A percentile compares a stretch with the other conserved stretches of the same genome.
Evolutionary conservation across 768 basidiomycete species (phyloP).

Genomic region (Aureoboletus auriporus): DNA sequence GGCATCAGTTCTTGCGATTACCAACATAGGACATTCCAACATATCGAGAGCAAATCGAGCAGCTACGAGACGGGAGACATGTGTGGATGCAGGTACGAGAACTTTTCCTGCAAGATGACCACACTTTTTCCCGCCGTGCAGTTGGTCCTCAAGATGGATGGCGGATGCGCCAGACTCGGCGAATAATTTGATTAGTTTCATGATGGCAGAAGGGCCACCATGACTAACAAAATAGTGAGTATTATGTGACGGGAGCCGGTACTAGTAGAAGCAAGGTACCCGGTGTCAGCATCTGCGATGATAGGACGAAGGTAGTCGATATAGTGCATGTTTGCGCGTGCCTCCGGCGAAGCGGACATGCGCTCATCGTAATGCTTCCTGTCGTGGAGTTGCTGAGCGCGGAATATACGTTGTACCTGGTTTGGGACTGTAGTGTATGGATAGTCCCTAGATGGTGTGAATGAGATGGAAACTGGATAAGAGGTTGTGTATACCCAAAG

Average conservation of each 20-base stretch:
- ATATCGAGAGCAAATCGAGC: slow-evolving; percentile 90
- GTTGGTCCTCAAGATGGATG: slow-evolving; percentile 91
- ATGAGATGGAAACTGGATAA: not conserved
- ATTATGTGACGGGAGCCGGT: not conserved
- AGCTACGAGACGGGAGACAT: slow-evolving; percentile 79
- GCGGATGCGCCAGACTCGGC: slow-evolving; percentile 92
- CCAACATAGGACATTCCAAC: slow-evolving; percentile 80
- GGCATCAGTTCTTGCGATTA: slow-evolving; percentile 91
- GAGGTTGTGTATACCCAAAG: slow-evolving; percentile 52
- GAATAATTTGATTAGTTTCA: slow-evolving; percentile 92
- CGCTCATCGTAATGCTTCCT: slow-evolving; percentile 91
- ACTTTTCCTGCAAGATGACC: slow-evolving; percentile 92
- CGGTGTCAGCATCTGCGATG: slow-evolving; percentile 93
- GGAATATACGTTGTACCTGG: slow-evolving; percentile 88
- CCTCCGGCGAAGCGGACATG: slow-evolving; percentile 57
- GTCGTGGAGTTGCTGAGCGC: slow-evolving; percentile 90
- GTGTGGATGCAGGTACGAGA: slow-evolving; percentile 85
- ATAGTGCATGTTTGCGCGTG: slow-evolving; percentile 67
- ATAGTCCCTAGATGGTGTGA: slow-evolving; percentile 61
- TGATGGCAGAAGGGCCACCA: slow-evolving; percentile 87
- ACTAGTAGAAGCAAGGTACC: slow-evolving; percentile 51
- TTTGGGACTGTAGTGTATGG: slow-evolving; percentile 96
- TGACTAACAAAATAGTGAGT: slow-evolving; percentile 48
- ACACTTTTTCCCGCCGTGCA: slow-evolving; percentile 95
- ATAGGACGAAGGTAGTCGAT: slow-evolving; percentile 90